A percentile compares a stretch with the other conserved stretches of the same genome.
Conservation (phyloP, 176 grass and related monocot genomes). For the Stipa capillata region DNA sequence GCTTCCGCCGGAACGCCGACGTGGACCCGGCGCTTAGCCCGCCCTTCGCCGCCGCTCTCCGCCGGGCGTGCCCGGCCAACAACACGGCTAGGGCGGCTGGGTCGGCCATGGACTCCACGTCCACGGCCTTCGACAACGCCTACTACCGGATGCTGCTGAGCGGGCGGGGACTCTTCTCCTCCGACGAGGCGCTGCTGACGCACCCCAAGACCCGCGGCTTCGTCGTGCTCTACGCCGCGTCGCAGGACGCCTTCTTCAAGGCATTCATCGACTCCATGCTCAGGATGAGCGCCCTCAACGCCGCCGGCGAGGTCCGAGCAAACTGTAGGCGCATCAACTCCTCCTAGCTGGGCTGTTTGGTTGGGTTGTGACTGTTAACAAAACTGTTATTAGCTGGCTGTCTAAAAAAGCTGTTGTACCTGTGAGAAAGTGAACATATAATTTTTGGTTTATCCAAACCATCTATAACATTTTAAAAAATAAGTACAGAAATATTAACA, state of each 20-base stretch:
- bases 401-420: too few relatives aligned
- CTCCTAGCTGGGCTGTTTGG: too few relatives aligned
- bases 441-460: too few relatives aligned
- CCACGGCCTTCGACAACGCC: conserved; percentile 61
- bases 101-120: conserved; percentile 52
- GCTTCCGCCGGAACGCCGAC: conserved; percentile 9
- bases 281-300: conserved; percentile 52
- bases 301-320: conserved; percentile 64
- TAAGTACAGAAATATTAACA: too few relatives aligned
- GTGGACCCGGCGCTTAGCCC: conserved; percentile 46
- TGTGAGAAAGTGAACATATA: too few relatives aligned
- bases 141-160: conserved; percentile 70
- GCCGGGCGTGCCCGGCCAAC: conserved; percentile 54
- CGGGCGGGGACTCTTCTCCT: conserved; percentile 55
- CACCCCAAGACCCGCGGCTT: conserved; percentile 60
- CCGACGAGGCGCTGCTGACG: conserved; percentile 72
- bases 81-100: conserved; percentile 57
- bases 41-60: conserved; percentile 58
- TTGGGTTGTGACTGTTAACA: too few relatives aligned
- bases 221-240: conserved; percentile 45
- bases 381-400: too few relatives aligned
- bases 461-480: too few relatives aligned
- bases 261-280: conserved; percentile 73
- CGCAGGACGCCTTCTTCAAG: conserved; percentile 44
- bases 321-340: conserved; percentile 80